Evolutionary conservation across 495 filamentous ascomycete species (phyloP).

Genomic region (Chlorociboria aeruginascens): DNA sequence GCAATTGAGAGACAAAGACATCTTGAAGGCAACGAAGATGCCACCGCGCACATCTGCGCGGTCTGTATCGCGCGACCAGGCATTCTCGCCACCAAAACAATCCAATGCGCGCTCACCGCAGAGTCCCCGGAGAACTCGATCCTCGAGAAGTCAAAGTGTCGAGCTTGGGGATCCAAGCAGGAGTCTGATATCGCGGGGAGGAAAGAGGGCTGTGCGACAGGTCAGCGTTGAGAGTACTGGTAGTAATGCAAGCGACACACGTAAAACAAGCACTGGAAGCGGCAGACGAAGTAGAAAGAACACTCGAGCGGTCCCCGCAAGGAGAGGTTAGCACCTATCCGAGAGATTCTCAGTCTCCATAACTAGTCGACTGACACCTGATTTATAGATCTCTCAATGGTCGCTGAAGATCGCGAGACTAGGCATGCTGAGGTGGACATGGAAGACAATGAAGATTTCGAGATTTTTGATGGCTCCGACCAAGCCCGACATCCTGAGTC

Average conservation of each 20-base stretch:
- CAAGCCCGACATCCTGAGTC: constrained; percentile 15
- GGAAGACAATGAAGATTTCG: constrained; percentile 1
- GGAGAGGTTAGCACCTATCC: constrained; percentile 2
- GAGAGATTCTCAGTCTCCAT: not conserved
- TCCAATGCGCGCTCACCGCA: constrained; percentile 4
- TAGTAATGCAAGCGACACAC: constrained; percentile 6
- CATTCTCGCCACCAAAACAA: constrained; percentile 20
- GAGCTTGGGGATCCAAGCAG: constrained; percentile 21
- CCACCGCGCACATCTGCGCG: constrained; percentile 20
- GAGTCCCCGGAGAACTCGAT: constrained; percentile 15
- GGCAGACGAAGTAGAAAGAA: constrained; percentile 5
- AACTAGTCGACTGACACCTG: not conserved
- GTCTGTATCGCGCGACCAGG: constrained; percentile 18
- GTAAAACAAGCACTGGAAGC: not conserved
- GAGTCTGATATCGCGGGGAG: not conserved
- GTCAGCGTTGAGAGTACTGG: constrained; percentile 21
- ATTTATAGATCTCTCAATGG: constrained; percentile 23
- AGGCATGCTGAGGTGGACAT: not conserved
- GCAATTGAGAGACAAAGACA: not conserved
- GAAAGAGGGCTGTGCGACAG: constrained; percentile 20
- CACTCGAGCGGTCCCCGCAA: not conserved
- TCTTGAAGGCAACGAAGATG: constrained; percentile 14
- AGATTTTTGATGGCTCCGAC: not conserved
- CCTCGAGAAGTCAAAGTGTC: constrained; percentile 29
- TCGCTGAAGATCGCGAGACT: constrained; percentile 21